Conservation (phyloP, 257 asterid genomes). For the Solanum chiquidenum region DNA sequence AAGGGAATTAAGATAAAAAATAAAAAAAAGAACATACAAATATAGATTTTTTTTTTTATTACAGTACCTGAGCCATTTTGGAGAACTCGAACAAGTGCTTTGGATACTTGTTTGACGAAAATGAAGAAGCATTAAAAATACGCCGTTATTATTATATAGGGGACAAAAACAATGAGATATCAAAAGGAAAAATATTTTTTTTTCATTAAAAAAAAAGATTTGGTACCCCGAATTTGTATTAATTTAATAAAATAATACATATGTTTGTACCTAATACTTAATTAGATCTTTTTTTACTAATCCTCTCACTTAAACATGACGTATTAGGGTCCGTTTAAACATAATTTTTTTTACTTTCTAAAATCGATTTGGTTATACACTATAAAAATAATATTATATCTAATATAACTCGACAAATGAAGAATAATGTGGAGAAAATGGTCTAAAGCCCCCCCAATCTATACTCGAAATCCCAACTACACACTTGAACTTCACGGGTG, state of each 20-base stretch:
- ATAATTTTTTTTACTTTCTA: neutral
- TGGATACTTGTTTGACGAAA: neutral
- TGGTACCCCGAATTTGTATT: neutral
- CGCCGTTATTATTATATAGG: neutral
- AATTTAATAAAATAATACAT: neutral
- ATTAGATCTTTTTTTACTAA: neutral
- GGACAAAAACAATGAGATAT: neutral
- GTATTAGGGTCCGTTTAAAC: neutral
- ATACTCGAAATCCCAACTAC: too few species aligned
- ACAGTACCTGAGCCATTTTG: conserved; percentile 27
- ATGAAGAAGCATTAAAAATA: neutral
- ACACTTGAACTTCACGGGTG: too few species aligned
- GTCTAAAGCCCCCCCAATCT: too few species aligned
- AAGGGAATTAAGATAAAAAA: neutral
- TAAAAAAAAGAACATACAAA: neutral
- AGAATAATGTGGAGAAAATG: too few species aligned
- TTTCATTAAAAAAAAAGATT: too few species aligned
- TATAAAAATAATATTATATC: neutral
- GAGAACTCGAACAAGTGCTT: neutral
- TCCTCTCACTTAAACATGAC: neutral
- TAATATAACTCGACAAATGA: neutral
- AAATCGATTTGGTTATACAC: neutral
- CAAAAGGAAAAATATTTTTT: too few species aligned
- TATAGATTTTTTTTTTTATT: neutral
- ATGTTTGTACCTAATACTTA: neutral